These are phyloP conservation scores for Suillus weaverae DNA, from an alignment of 768 basidiomycete genomes.

Conservation along the genomic window DNA sequence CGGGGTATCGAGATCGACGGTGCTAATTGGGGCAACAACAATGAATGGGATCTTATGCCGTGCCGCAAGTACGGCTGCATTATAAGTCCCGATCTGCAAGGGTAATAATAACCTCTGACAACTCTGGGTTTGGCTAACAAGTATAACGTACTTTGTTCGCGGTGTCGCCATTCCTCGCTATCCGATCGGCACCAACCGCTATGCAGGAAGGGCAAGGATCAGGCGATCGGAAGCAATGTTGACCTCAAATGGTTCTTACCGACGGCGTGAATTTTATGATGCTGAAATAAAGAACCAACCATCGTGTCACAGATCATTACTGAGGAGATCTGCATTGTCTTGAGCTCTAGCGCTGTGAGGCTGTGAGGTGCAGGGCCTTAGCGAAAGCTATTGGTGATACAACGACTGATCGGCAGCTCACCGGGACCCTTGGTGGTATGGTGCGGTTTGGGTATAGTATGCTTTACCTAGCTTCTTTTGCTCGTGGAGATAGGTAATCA, in stretches of 20 bases:
- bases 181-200: conserved; percentile 87
- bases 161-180: conserved; percentile 93
- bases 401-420: conserved; percentile 21
- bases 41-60: conserved; percentile 89
- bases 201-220: conserved; percentile 4
- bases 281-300: conserved; percentile 93
- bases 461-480: conserved; percentile 74
- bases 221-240: background rate
- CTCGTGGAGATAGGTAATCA: conserved; percentile 89
- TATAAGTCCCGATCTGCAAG: conserved; percentile 84
- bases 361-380: conserved; percentile 36
- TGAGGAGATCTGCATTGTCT: conserved; percentile 79
- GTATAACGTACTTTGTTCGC: conserved; percentile 76
- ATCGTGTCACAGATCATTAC: conserved; percentile 98
- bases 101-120: background rate
- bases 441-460: conserved; percentile 92
- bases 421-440: conserved; percentile 92
- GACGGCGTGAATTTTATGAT: conserved; percentile 79
- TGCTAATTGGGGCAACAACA: conserved; percentile 90
- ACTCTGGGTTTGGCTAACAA: background rate
- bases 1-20: conserved; percentile 78
- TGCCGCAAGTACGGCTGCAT: conserved; percentile 89
- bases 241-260: conserved; percentile 42
- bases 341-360: conserved; percentile 86
- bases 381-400: background rate